A percentile compares a stretch with the other conserved stretches of the same genome.
These are phyloP conservation scores for Luvunga scandens DNA, from an alignment of 345 rosid genomes.

Conservation along the genomic window DNA sequence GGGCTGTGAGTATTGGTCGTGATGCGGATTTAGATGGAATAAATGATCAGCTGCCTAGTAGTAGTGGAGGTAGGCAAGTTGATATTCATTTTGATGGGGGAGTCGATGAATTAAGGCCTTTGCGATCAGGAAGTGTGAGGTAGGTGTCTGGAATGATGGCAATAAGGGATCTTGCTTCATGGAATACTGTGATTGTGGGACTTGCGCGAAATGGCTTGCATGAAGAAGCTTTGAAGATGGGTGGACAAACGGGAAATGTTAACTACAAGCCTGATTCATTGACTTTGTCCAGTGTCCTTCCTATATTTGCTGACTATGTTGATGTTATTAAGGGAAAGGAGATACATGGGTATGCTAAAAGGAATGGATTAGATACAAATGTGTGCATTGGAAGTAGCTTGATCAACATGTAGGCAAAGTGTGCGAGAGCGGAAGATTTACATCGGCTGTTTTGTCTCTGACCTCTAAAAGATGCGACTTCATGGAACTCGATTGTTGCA, in stretches of 20 bases:
- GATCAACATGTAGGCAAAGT: constrained; percentile 79
- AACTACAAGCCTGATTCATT: constrained; percentile 67
- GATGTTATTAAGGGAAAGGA: constrained; percentile 67
- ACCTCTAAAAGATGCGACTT: constrained; percentile 50
- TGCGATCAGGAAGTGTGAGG: constrained; percentile 35
- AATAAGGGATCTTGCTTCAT: constrained; percentile 66
- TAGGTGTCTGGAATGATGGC: constrained; percentile 74
- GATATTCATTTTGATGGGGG: neutral
- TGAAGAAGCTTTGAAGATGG: constrained; percentile 59
- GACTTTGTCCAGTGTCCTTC: constrained; percentile 77
- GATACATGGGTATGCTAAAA: constrained; percentile 68
- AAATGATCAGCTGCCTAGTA: neutral
- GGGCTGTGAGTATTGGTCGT: neutral
- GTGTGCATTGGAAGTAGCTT: constrained; percentile 64
- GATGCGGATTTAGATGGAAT: neutral
- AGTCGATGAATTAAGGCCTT: neutral
- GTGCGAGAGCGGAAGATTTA: constrained; percentile 47
- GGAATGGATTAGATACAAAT: constrained; percentile 54
- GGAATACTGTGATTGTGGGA: constrained; percentile 77
- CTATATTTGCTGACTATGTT: constrained; percentile 59
- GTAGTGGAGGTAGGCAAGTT: neutral
- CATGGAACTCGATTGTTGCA: constrained; percentile 75
- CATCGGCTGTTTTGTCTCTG: constrained; percentile 39
- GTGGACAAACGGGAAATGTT: constrained; percentile 53
- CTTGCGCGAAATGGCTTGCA: constrained; percentile 61